Evolutionary conservation across 1,284 basidiomycete genomes (phyloP), one percentile per base, ranked within the genome.

Genomic region (Golubevia pallescens): DNA sequence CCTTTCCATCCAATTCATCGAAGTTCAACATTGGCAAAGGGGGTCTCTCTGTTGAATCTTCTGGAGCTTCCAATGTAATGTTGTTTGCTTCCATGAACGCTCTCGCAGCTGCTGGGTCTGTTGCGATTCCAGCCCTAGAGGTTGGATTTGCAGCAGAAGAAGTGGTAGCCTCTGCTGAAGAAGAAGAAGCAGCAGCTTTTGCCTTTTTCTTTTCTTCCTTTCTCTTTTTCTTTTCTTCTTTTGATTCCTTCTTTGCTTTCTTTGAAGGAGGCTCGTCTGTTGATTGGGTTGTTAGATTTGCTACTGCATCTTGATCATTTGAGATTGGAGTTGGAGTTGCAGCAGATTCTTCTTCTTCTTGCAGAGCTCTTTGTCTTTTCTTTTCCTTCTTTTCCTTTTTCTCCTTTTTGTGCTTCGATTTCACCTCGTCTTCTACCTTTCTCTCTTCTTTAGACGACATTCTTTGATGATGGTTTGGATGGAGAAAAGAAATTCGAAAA

Each of bases 11-110:
- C 0, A 94, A 88, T 70, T 92, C 90, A 57, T 89, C 87, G 86
- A 99, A 97, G 7, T 90, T 89, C 57, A 93, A 94, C 88, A n/a
- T 95, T 94, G 4, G 88, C 88, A 72, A 91, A 88, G 48, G 86
- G 1, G 87, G 73, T 69, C 56, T 87, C 79, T 73, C 87, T 84
- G 57, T 88, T 73, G 24, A 89, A 88, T 60, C 81, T 56, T 81
- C 81, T 20, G 78, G 74, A 28, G 71, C 77, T 51, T 85, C 82
- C 63, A 85, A 75, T n/a, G 81, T 82, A 68, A 85, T 84, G 61
- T 73, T 73, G 71, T 85, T 81, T 1, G 69, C 28, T 54, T 75
- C 74, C 51, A 85, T 62, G 65, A 78, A 85, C 0, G 74, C 80
- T 8, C 70, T 69, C 5, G 80, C 81, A 7, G 80, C 81, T 1